These are phyloP conservation scores for Panellus pusillus DNA, from an alignment of 768 basidiomycete genomes.

Conservation along the genomic window DNA sequence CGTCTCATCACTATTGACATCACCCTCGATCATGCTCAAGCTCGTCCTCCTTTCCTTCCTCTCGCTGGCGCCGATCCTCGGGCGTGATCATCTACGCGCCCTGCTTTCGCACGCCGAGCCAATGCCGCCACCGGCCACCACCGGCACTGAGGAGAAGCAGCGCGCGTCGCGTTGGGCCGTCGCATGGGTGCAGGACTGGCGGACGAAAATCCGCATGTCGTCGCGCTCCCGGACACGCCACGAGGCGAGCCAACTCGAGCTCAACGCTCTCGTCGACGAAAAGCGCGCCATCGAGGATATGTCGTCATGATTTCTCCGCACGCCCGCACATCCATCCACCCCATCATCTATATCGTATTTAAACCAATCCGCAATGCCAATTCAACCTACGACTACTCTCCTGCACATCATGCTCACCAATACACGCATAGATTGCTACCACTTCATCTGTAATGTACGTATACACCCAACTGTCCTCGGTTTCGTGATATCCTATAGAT, in stretches of 20 bases:
- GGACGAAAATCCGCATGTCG: constrained; percentile 54
- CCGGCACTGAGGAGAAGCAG: constrained; percentile 32
- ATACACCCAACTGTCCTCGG: constrained; percentile 2
- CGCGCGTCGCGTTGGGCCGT: constrained; percentile 45
- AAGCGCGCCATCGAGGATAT: constrained; percentile 47
- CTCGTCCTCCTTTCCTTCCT: constrained; percentile 80
- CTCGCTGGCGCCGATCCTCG: constrained; percentile 85
- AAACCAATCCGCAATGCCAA: constrained; percentile 2
- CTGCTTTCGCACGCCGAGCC: constrained; percentile 43
- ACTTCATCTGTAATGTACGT: constrained; percentile 8
- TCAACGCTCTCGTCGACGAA: constrained; percentile 56
- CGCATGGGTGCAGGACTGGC: constrained; percentile 68
- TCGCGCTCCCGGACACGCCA: constrained; percentile 50
- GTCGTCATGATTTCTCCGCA: neutral
- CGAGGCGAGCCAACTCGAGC: constrained; percentile 42
- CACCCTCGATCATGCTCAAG: constrained; percentile 81
- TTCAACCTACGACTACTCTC: neutral
- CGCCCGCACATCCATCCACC: neutral
- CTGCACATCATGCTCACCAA: neutral
- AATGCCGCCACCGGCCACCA: constrained; percentile 17
- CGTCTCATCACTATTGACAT: constrained; percentile 81
- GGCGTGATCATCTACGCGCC: constrained; percentile 61
- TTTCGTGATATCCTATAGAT: constrained; percentile 15
- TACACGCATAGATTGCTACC: constrained; percentile 16
- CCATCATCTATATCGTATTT: neutral